These are phyloP conservation scores for Gonapodya prolifera DNA, from an alignment of 192 early-diverging fungal genomes.

Conservation along the genomic window DNA sequence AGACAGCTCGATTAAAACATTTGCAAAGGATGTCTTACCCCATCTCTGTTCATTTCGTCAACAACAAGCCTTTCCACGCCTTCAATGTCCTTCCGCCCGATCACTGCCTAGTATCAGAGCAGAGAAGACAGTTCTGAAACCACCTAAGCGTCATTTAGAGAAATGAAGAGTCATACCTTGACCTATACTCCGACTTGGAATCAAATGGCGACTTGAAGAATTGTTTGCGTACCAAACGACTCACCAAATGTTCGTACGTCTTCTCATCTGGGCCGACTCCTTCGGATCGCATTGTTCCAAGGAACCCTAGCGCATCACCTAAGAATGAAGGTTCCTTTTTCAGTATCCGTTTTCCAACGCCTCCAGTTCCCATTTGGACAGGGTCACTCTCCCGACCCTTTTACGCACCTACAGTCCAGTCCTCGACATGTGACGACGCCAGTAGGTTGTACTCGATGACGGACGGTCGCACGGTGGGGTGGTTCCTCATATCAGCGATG, in stretches of 20 bases:
- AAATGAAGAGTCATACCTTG: background rate
- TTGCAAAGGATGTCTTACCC: background rate
- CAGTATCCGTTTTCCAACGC: too few relatives aligned
- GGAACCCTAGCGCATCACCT: background rate
- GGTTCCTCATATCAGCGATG: background rate
- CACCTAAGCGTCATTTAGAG: background rate
- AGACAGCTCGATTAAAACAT: background rate
- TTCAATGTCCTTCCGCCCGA: background rate
- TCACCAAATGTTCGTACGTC: background rate
- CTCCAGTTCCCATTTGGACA: too few relatives aligned
- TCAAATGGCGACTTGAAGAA: background rate
- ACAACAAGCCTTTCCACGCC: background rate
- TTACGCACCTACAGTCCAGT: background rate
- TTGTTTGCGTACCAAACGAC: background rate
- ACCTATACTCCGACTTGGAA: too few relatives aligned
- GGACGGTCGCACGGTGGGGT: background rate
- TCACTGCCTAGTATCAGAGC: background rate
- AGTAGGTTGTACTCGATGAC: background rate
- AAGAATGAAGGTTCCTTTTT: too few relatives aligned
- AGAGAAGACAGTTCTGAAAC: background rate
- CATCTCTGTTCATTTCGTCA: background rate
- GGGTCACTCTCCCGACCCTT: too few relatives aligned
- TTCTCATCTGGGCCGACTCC: background rate
- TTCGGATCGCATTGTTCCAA: background rate
- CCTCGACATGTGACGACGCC: background rate